A percentile compares a stretch with the other conserved stretches of the same genome.
Conservation (phyloP, 768 basidiomycete species). For the Gautieria morchelliformis region DNA sequence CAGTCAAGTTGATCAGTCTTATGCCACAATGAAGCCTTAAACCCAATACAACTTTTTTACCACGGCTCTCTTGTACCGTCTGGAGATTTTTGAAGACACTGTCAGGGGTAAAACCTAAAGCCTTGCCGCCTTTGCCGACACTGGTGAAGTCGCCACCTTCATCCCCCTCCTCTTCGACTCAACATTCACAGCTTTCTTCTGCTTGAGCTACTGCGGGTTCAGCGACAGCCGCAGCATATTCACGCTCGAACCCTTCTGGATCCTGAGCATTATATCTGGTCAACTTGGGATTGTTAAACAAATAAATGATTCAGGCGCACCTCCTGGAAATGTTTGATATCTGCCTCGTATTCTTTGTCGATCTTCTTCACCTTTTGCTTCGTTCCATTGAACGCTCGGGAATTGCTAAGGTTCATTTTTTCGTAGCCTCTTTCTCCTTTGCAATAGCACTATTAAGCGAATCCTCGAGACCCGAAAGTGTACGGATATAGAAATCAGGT, state of each 20-base stretch:
- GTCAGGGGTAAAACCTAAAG: slow-evolving; percentile 72
- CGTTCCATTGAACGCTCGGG: slow-evolving; percentile 92
- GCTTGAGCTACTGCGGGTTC: slow-evolving; percentile 28
- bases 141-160: slow-evolving; percentile 77
- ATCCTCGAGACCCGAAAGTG: slow-evolving; percentile 62
- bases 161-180: slow-evolving; percentile 23
- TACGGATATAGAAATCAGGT: slow-evolving; percentile 77
- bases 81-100: slow-evolving; percentile 89
- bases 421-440: slow-evolving; percentile 88
- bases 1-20: not conserved
- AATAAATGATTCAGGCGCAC: slow-evolving; percentile 34
- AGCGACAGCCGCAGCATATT: slow-evolving; percentile 47
- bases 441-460: slow-evolving; percentile 63
- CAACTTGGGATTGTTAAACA: not conserved
- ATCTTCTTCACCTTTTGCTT: slow-evolving; percentile 96
- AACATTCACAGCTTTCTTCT: slow-evolving; percentile 29
- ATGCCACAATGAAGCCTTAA: not conserved
- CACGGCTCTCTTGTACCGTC: slow-evolving; percentile 85
- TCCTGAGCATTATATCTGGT: slow-evolving; percentile 40
- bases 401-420: slow-evolving; percentile 92
- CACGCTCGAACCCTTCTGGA: slow-evolving; percentile 77
- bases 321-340: slow-evolving; percentile 69
- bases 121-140: slow-evolving; percentile 84
- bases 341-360: slow-evolving; percentile 76
- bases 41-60: slow-evolving; percentile 69